Evolutionary conservation across 768 basidiomycete genomes (phyloP).

Genomic region (Boletus insuetus): DNA sequence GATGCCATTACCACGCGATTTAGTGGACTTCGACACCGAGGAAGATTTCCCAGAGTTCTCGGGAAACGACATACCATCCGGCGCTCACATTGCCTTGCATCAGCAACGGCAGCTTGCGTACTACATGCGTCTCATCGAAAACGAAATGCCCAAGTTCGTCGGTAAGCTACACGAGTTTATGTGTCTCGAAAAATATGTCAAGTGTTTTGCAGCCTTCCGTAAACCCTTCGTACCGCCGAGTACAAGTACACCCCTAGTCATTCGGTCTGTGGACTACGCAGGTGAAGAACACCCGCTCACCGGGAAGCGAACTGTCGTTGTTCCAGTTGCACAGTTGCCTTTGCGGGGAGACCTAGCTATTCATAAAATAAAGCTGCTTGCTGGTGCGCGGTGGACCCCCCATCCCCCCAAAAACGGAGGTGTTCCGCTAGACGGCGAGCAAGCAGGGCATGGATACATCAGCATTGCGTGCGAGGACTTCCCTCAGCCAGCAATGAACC

Average conservation of each 20-base stretch:
- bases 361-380: conserved; percentile 85
- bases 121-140: conserved; percentile 82
- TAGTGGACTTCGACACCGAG: conserved; percentile 35
- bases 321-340: conserved; percentile 71
- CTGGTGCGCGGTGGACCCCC: conserved; percentile 84
- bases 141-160: conserved; percentile 84
- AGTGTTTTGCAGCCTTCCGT: conserved; percentile 59
- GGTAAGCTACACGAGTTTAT: conserved; percentile 45
- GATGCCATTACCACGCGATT: conserved; percentile 40
- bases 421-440: conserved; percentile 38
- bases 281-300: conserved; percentile 74
- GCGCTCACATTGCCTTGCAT: conserved; percentile 69
- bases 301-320: conserved; percentile 70
- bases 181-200: conserved; percentile 5
- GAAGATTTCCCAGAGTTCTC: conserved; percentile 32
- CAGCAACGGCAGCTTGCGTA: conserved; percentile 73
- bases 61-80: conserved; percentile 61
- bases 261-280: conserved; percentile 73
- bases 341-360: conserved; percentile 59
- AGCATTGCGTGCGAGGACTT: conserved; percentile 92
- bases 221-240: conserved; percentile 75
- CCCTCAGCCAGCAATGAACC: conserved; percentile 77
- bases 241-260: conserved; percentile 53
- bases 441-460: conserved; percentile 71
- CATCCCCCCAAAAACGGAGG: conserved; percentile 72